Percentiles rank a stretch among this genome's conserved stretches.
phyloP scores from a whole-genome alignment of 2,329 filamentous ascomycete genomes.

The Aspergillus melleus region DNA sequence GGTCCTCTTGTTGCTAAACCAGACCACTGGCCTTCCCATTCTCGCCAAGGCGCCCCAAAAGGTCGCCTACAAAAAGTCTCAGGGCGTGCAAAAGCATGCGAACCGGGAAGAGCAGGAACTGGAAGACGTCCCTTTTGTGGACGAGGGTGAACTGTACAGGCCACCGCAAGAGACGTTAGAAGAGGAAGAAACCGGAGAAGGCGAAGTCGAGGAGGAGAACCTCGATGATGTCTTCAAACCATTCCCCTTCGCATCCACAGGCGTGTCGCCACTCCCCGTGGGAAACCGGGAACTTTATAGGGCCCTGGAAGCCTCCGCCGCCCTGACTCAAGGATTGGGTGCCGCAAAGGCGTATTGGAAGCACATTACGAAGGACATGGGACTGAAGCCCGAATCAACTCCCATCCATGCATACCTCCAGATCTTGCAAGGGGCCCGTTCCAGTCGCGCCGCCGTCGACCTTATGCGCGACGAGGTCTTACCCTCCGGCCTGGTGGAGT shows the following conservation, averaged over 20 bases:
- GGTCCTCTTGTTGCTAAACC: conserved; percentile 72
- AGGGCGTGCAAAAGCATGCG: neutral
- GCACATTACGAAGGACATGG: conserved; percentile 59
- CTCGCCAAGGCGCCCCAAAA: conserved; percentile 28
- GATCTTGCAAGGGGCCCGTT: conserved; percentile 64
- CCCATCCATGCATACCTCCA: conserved; percentile 71
- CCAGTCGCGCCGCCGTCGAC: conserved; percentile 61
- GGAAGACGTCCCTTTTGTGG: conserved; percentile 34
- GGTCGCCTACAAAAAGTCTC: conserved; percentile 5
- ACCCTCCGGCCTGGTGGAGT: conserved; percentile 46
- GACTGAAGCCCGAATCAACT: conserved; percentile 68
- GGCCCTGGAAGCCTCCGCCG: conserved; percentile 62
- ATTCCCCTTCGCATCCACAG: conserved; percentile 1
- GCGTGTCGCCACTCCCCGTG: conserved; percentile 44
- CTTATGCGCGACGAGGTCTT: conserved; percentile 57
- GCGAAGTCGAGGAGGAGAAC: conserved; percentile 28
- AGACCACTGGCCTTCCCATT: conserved; percentile 73
- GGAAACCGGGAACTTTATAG: conserved; percentile 65
- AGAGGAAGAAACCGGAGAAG: conserved; percentile 24
- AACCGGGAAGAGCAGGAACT: neutral
- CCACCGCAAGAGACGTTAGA: conserved; percentile 11
- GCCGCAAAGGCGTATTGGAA: conserved; percentile 78
- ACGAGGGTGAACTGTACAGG: conserved; percentile 28
- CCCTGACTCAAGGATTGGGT: conserved; percentile 59
- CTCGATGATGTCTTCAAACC: conserved; percentile 40